Evolutionary conservation across 2,329 filamentous ascomycete species (phyloP), one percentile per base, ranked within the genome.

Genomic region (Tothia fuscella): DNA sequence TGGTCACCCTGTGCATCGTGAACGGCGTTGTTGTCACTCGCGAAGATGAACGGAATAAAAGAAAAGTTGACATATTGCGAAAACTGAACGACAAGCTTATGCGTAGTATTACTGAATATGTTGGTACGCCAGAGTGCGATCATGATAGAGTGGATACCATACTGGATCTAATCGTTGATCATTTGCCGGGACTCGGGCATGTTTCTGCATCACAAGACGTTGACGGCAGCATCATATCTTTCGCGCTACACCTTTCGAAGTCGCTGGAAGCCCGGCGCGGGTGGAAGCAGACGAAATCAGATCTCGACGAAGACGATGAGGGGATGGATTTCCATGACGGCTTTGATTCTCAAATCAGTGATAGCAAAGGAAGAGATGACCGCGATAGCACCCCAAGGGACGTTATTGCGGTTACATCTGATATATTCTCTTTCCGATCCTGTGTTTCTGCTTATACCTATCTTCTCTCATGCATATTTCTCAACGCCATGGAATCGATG

Each of bases 291-390:
- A 21, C 30, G 6, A 17, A 16, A 12, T 17, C 32, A 16, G 41
- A 32, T 25, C 48, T 47, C 6, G 54, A 56, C 41, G 53, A 64
- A 3, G 60, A 66, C 7, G 49, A 62, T n/a, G n/a, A 80, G 48
- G 54, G 67, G 5, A 80, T 83, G 76, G 78, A 84, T 42, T 52
- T 86, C 4, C 81, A 86, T 50, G 67, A 70, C 25, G 68, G 73
- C 10, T 77, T 80, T 42, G 72, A 75, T 30, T 76, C 76, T 0
- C 75, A 80, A 48, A 21, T 17, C 12, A 46, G 44, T 33, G 20
- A 40, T 5, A 31, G 9, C 9, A 19, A 25, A 19, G 29, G 14
- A 9, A n/a, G 21, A 13, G 21, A 25, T 17, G 17, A 16, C n/a
- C 19, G 22, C 26, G 39, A 41, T 21, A 41, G 21, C 17, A 31